Base-by-base conservation (phyloP, 257 asterid genomes). In the Solanum phureja region DNA sequence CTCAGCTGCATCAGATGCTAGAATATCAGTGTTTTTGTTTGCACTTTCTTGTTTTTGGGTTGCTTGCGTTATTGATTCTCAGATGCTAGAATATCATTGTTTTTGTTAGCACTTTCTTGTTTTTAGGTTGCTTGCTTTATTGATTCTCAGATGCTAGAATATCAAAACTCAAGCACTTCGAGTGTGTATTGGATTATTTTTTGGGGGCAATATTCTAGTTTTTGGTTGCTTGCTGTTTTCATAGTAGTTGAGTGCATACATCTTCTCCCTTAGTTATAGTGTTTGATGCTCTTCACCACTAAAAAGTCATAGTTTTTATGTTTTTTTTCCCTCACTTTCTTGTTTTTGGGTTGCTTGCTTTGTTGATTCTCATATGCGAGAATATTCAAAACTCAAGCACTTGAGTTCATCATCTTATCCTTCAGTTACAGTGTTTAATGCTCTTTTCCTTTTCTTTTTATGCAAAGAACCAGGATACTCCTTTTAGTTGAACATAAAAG, bases 341-440 rank as follows among this genome's bases (percentile, higher is more conserved):
- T 81, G 42, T 4, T 79, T 79, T 44, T 42, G 64, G 64, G n/a
- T 27, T 79, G 64, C 66, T 79, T 79, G 27, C 8, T 79, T 46
- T 77, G 19, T 77, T 40, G 66, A 27, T 27, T 81, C 40, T 27
- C 27, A 8, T 2, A 16, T 24, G 66, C 68, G 0, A 81, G 66
- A 27, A 81, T 27, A 81, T 81, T 56, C 24, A 18, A 44, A 2
- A 49, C 85, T 81, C 85, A 81, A 81, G 40, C 85, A 81, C 29
- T 81, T 81, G 0, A 81, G 14, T 46, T 8, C 18, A 16, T 27
- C 18, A 16, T 16, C 85, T 27, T 46, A 42, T 44, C 38, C 27
- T 29, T 79, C 3, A 29, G 12, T 40, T 13, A 42, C 0, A 77
- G 16, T 77, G 84, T 77, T 77, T 42, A 24, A 42, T 44, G 27